Conservation (phyloP, 2,329 filamentous ascomycete genomes). For the Pestalotiopsis sp. region DNA sequence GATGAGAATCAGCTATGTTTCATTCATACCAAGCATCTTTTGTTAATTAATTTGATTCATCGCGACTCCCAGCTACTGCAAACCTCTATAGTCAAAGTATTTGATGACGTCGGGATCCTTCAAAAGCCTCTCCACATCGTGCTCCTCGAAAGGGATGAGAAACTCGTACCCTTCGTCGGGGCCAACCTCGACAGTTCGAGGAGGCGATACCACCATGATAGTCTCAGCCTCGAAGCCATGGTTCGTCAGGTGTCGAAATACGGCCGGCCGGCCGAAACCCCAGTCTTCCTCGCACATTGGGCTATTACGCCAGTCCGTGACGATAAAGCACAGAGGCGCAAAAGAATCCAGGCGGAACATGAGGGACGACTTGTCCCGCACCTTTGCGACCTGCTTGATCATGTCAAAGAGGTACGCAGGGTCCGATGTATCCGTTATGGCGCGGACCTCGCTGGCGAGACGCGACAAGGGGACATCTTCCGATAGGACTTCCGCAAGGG, state of each 20-base stretch:
- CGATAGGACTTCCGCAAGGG: background rate
- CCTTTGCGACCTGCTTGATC: background rate
- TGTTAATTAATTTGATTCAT: background rate
- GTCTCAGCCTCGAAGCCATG: background rate
- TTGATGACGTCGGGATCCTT: conserved; percentile 1
- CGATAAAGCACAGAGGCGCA: background rate
- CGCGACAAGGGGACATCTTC: background rate
- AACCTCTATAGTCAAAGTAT: conserved; percentile 1
- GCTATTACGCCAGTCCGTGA: background rate
- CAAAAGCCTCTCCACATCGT: background rate
- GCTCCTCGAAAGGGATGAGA: conserved; percentile 9
- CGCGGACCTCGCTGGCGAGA: background rate
- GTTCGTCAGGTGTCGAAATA: background rate
- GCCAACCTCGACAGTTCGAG: background rate
- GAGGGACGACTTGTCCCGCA: conserved; percentile 1
- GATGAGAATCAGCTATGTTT: background rate
- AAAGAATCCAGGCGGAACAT: background rate
- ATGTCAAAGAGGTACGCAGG: background rate
- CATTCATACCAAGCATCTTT: background rate
- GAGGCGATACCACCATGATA: background rate
- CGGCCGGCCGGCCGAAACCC: background rate
- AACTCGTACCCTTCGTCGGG: background rate
- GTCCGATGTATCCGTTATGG: background rate
- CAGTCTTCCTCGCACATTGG: conserved; percentile 1
- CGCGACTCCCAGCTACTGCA: background rate